A percentile compares a stretch with the other conserved stretches of the same genome.
Evolutionary conservation across 176 grass and related monocot genomes (phyloP).

Genomic region (Avena insularis): DNA sequence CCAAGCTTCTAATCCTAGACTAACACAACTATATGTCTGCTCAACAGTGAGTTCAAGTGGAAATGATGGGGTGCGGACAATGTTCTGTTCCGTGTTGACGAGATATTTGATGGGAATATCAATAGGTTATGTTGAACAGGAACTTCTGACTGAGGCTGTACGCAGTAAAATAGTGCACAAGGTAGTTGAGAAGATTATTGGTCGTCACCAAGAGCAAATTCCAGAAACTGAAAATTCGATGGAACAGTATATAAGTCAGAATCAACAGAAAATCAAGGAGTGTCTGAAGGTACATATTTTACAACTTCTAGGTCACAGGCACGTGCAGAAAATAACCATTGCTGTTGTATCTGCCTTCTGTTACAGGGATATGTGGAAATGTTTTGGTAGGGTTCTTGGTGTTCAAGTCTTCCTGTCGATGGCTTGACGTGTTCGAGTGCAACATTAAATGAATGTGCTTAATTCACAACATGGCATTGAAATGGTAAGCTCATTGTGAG

Average conservation of each 20-base stretch:
- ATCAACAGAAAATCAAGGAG: slow-evolving; percentile 4
- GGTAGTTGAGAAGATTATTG: slow-evolving; percentile 44
- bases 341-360: background rate
- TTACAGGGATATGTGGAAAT: slow-evolving; percentile 11
- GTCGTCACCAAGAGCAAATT: slow-evolving; percentile 17
- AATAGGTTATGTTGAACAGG: slow-evolving; percentile 33
- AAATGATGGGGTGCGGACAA: background rate
- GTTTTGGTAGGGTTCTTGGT: background rate
- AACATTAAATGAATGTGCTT: background rate
- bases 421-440: background rate
- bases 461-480: slow-evolving; percentile 13
- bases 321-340: background rate
- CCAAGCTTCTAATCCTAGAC: background rate
- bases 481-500: slow-evolving; percentile 29
- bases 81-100: slow-evolving; percentile 21
- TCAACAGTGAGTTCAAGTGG: background rate
- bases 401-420: background rate
- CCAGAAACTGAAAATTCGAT: slow-evolving; percentile 26
- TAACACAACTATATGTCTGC: slow-evolving; percentile 12
- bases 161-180: slow-evolving; percentile 32
- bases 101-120: slow-evolving; percentile 42
- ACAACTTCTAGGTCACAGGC: background rate
- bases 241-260: slow-evolving; percentile 28
- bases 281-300: slow-evolving; percentile 44
- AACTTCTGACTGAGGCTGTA: slow-evolving; percentile 20